Percentiles rank a stretch among this genome's conserved stretches.
phyloP scores from a whole-genome alignment of 2,329 filamentous ascomycete genomes.

The Colletotrichum sp. region DNA sequence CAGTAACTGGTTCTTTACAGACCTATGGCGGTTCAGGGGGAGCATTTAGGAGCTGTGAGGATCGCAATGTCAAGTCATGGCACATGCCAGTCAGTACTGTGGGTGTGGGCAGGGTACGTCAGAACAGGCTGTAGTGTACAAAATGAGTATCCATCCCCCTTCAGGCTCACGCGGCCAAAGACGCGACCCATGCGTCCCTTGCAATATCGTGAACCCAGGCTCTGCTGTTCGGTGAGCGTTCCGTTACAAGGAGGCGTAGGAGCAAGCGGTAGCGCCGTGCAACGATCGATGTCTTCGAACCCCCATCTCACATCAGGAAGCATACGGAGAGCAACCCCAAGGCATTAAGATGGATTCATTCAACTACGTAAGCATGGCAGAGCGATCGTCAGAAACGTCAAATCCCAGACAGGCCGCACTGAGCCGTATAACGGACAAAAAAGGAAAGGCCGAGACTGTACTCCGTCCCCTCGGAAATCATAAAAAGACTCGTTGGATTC shows the following conservation, averaged over 20 bases:
- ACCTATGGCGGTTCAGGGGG: not conserved
- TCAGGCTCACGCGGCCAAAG: not conserved
- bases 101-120: not conserved
- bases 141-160: not conserved
- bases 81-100: not conserved
- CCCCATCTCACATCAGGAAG: not conserved
- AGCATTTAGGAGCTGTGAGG: not conserved
- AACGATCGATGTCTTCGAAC: not conserved
- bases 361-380: slow-evolving; percentile 25
- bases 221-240: not conserved
- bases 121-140: not conserved
- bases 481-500: slow-evolving; percentile 26
- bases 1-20: not conserved
- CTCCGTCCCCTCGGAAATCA: slow-evolving; percentile 28
- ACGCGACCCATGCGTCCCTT: not conserved
- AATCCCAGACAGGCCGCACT: slow-evolving; percentile 19
- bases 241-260: not conserved
- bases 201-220: not conserved
- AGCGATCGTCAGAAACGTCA: slow-evolving; percentile 24
- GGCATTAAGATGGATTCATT: slow-evolving; percentile 26
- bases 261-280: not conserved
- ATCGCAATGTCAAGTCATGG: not conserved
- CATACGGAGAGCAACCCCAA: not conserved
- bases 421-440: slow-evolving; percentile 20
- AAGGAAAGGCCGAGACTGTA: slow-evolving; percentile 28